Evolutionary conservation across 2,329 filamentous ascomycete genomes (phyloP).

Genomic region (Trichoderma oligosporum): DNA sequence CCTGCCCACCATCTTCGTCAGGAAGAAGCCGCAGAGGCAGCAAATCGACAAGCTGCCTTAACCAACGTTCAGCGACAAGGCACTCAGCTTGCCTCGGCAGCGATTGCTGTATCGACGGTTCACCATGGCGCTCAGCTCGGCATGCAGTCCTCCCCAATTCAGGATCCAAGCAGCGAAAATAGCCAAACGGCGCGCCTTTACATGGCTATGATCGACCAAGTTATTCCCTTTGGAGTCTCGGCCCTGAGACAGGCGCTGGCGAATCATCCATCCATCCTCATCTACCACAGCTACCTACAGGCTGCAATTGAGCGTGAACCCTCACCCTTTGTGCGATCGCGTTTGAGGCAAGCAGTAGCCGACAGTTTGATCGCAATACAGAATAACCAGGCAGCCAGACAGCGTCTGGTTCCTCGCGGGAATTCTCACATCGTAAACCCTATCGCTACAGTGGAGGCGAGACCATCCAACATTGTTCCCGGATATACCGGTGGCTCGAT

Average conservation of each 20-base stretch:
- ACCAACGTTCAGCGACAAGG: constrained; percentile 13
- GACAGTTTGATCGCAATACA: constrained; percentile 45
- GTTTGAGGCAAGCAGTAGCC: constrained; percentile 49
- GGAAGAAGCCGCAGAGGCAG: constrained; percentile 61
- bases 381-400: constrained; percentile 38
- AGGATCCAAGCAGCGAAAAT: constrained; percentile 21
- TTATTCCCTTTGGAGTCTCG: constrained; percentile 48
- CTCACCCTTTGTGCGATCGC: constrained; percentile 45
- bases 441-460: neutral
- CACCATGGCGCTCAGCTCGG: neutral
- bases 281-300: constrained; percentile 47
- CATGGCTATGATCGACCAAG: constrained; percentile 50
- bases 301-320: constrained; percentile 49
- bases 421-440: neutral
- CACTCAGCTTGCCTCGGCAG: constrained; percentile 13
- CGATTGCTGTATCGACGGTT: neutral
- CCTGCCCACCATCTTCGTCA: constrained; percentile 71
- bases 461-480: neutral
- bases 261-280: constrained; percentile 47
- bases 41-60: constrained; percentile 32
- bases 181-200: constrained; percentile 41
- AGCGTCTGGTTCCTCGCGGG: constrained; percentile 19
- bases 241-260: constrained; percentile 45
- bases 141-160: constrained; percentile 11
- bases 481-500: neutral